A percentile compares a stretch with the other conserved stretches of the same genome.
phyloP scores from a whole-genome alignment of 257 asterid species.

The Nicotiana knightiana region DNA sequence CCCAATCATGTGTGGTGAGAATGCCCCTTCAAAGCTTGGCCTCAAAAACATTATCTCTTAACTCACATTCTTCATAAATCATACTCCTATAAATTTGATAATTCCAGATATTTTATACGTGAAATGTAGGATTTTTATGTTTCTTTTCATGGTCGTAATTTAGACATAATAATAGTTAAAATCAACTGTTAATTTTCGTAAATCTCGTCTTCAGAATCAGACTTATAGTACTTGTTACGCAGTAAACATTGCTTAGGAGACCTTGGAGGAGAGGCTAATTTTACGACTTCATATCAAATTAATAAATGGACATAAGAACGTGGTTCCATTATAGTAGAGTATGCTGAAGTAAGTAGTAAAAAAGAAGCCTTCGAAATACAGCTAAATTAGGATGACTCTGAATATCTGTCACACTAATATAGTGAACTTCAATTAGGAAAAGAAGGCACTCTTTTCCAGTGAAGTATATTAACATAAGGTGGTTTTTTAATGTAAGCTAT shows the following conservation, averaged over 20 bases:
- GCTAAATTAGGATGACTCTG: too few species aligned
- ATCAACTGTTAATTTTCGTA: background rate
- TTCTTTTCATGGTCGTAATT: background rate
- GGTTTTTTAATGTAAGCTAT: background rate
- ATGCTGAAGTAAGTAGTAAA: too few species aligned
- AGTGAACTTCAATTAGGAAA: too few species aligned
- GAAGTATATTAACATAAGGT: too few species aligned
- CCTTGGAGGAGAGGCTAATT: background rate
- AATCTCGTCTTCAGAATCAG: background rate
- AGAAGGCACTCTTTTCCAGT: too few species aligned
- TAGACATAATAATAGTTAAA: background rate
- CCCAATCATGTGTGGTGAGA: background rate
- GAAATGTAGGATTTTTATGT: background rate
- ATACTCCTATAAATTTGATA: background rate
- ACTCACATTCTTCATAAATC: background rate
- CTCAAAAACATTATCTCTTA: slow-evolving; percentile 40
- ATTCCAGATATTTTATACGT: background rate
- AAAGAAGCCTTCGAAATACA: too few species aligned
- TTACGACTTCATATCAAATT: background rate
- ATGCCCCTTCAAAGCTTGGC: slow-evolving; percentile 5
- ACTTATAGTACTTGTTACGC: background rate
- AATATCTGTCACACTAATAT: too few species aligned
- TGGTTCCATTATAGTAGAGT: too few species aligned
- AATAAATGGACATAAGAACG: too few species aligned
- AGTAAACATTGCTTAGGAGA: background rate